A percentile compares a stretch with the other conserved stretches of the same genome.
These are phyloP conservation scores for Cudoniella acicularis DNA, from an alignment of 495 filamentous ascomycete species.

Conservation along the genomic window DNA sequence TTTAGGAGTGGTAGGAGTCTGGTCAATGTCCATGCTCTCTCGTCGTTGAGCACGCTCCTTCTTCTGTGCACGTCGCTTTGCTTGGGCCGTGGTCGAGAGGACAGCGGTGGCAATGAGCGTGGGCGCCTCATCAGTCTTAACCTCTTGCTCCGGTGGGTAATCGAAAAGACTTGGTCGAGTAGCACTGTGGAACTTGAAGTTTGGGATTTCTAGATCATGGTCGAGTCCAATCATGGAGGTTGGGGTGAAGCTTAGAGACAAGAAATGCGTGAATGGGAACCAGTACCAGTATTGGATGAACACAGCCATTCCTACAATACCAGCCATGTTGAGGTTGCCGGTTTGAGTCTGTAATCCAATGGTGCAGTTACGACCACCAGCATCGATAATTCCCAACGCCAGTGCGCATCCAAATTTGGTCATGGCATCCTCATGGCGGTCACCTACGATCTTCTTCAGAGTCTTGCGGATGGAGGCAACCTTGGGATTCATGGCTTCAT, in stretches of 20 bases:
- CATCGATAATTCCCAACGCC: conserved; percentile 95
- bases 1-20: conserved; percentile 70
- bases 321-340: conserved; percentile 95
- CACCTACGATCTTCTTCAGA: conserved; percentile 84
- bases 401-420: conserved; percentile 96
- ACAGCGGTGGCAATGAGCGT: conserved; percentile 95
- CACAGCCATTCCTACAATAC: conserved; percentile 94
- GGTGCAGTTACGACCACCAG: conserved; percentile 96
- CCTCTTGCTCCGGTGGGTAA: conserved; percentile 93
- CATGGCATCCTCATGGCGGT: conserved; percentile 99
- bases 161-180: conserved; percentile 94
- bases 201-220: conserved; percentile 88
- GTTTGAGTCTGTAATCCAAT: conserved; percentile 97
- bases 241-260: conserved; percentile 88
- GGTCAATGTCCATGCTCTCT: conserved; percentile 87
- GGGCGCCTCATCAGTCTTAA: conserved; percentile 88
- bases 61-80: conserved; percentile 85
- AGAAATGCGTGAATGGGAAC: conserved; percentile 98
- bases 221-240: conserved; percentile 94
- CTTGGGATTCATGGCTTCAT: conserved; percentile 92
- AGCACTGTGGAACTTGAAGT: conserved; percentile 92
- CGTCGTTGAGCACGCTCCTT: conserved; percentile 65
- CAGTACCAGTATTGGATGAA: conserved; percentile 99
- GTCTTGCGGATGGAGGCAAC: conserved; percentile 78
- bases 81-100: conserved; percentile 93